Evolutionary conservation across 345 rosid genomes (phyloP).

Genomic region (Syzygium jambos): DNA sequence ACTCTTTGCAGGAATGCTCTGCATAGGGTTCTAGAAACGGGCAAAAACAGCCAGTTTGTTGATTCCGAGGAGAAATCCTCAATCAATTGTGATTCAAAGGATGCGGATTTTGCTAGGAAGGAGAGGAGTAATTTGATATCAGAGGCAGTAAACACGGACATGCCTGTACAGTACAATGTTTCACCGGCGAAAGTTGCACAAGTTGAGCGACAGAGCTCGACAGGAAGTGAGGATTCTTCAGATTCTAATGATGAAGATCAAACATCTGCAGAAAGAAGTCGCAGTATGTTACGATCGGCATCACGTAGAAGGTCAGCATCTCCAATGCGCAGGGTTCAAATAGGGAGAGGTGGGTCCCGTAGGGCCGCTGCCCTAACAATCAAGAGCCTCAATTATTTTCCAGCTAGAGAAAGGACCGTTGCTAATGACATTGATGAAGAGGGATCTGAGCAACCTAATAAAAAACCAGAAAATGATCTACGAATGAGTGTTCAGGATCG

Average conservation of each 20-base stretch:
- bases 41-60: slow-evolving; percentile 6
- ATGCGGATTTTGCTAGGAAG: slow-evolving; percentile 6
- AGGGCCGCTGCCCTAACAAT: slow-evolving; percentile 47
- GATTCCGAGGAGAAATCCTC: slow-evolving; percentile 12
- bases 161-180: slow-evolving; percentile 44
- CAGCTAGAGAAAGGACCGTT: slow-evolving; percentile 31
- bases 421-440: slow-evolving; percentile 28
- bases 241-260: slow-evolving; percentile 23
- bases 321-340: slow-evolving; percentile 64
- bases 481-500: slow-evolving; percentile 55
- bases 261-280: slow-evolving; percentile 39
- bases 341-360: slow-evolving; percentile 47
- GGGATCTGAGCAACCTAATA: slow-evolving; percentile 24
- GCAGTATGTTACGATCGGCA: slow-evolving; percentile 37
- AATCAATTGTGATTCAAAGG: not conserved
- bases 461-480: slow-evolving; percentile 25
- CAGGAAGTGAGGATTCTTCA: slow-evolving; percentile 40
- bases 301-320: slow-evolving; percentile 61
- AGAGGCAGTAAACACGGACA: slow-evolving; percentile 13
- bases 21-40: slow-evolving; percentile 14
- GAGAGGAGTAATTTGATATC: slow-evolving; percentile 17
- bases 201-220: slow-evolving; percentile 37
- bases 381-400: slow-evolving; percentile 46
- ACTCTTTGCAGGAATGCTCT: slow-evolving; percentile 27
- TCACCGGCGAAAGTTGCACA: slow-evolving; percentile 60